Base-by-base conservation (phyloP, 164 flowering plant genomes). In the Vitis vinifera region DNA sequence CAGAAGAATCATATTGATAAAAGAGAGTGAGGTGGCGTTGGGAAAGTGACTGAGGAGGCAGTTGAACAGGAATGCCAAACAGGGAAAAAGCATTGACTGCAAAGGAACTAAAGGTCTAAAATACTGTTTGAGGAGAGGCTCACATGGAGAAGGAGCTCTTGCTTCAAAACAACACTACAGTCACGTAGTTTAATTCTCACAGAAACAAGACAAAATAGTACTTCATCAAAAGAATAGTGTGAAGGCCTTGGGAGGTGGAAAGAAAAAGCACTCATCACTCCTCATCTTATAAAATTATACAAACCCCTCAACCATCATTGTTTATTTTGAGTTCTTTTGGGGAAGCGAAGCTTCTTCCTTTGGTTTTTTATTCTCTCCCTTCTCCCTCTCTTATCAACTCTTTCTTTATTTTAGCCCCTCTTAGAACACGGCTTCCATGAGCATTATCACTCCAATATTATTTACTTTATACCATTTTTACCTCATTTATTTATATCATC, bases 61-160 rank as follows among this genome's bases (percentile, higher is more conserved):
- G 72, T 58, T 14, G 66, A 73, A 65, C 68, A 66, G 57, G 17
- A 19, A 10, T 58, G 30, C 69, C 50, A 31, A 30, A 65, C 13
- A 61, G 48, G 60, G 66, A 37, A 66, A 66, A 77, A 67, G 73
- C 71, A 55, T 55, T 71, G 78, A 81, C 76, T 69, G 15, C 14
- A 51, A 29, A 1, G 48, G 19, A 68, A 27, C 14, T 53, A 52
- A 52, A 23, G 57, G 65, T 52, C 63, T 9, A 62, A 76, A 59
- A 23, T 51, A 61, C 55, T 61, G 55, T 48, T 53, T 37, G 44
- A 19, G 9, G 10, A 47, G 52, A 23, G n/a, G 64, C 48, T 64
- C 69, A 75, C 73, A 68, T 68, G 71, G 62, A 53, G 31, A 19
- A 53, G 44, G 52, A 63, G 51, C 65, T 49, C 59, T 61, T 53